A percentile compares a stretch with the other conserved stretches of the same genome.
Conservation (phyloP, 2,329 filamentous ascomycete genomes). For the Reticulascus tulasneorum region DNA sequence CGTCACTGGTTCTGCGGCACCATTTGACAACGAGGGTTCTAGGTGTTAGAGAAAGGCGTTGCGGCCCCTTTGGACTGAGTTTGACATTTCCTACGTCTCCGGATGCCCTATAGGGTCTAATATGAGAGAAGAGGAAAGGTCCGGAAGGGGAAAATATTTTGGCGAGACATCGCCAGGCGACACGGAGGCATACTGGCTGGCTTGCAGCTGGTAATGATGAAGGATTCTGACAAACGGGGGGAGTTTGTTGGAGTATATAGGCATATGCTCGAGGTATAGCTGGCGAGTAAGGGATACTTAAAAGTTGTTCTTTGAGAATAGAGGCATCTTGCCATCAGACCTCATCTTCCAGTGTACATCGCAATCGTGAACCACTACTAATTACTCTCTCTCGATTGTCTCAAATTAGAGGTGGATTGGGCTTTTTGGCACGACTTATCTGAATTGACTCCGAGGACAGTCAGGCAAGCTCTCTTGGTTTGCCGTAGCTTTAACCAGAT, state of each 20-base stretch:
- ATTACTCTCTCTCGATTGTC: too few species aligned
- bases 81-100: neutral
- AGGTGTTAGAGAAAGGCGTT: conserved; percentile 9
- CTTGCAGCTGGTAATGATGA: conserved; percentile 1
- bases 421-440: too few species aligned
- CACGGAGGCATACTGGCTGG: neutral
- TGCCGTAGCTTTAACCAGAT: too few species aligned
- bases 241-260: conserved; percentile 9
- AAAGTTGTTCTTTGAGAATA: conserved; percentile 11
- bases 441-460: too few species aligned
- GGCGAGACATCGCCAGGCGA: too few species aligned
- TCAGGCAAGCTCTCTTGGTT: too few species aligned
- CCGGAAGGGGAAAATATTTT: too few species aligned
- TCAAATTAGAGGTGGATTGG: too few species aligned
- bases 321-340: too few species aligned
- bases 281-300: conserved; percentile 9
- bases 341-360: too few species aligned
- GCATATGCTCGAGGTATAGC: conserved; percentile 6
- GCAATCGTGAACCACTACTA: too few species aligned
- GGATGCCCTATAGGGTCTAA: conserved; percentile 1
- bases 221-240: neutral
- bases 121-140: conserved; percentile 2
- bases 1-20: neutral
- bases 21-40: conserved; percentile 1
- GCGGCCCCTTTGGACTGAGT: neutral